Conservation (phyloP, 2,329 filamentous ascomycete genomes). For the Hymenoscyphus fraxineus region DNA sequence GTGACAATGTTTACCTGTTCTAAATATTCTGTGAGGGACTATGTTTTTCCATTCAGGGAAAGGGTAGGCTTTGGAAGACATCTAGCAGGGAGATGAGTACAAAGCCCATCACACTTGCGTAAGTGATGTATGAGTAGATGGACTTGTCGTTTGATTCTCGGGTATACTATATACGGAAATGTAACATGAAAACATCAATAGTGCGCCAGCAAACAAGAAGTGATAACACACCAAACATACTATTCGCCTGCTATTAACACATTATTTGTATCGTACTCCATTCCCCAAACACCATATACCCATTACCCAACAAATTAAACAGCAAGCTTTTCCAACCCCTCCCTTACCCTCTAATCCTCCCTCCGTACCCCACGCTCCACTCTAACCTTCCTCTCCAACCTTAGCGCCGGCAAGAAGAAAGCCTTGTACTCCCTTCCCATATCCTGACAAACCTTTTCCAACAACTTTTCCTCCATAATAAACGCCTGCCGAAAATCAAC, state of each 20-base stretch:
- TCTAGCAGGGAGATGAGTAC: no score
- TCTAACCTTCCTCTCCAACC: conserved; percentile 19
- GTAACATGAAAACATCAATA: no score
- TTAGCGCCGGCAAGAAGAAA: conserved; percentile 27
- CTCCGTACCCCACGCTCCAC: neutral
- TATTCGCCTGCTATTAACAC: neutral
- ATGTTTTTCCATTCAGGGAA: no score
- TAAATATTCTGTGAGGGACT: no score
- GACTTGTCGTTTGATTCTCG: no score
- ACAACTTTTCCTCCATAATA: conserved; percentile 24
- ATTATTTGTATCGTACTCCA: neutral
- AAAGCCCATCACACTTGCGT: no score
- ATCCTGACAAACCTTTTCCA: conserved; percentile 27
- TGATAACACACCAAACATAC: no score
- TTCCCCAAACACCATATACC: neutral
- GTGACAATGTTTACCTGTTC: no score
- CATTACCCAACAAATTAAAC: neutral
- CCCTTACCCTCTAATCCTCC: neutral
- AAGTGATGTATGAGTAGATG: no score
- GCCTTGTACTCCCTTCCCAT: conserved; percentile 22
- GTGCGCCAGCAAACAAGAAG: no score
- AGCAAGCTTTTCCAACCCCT: neutral
- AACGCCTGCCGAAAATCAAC: conserved; percentile 30
- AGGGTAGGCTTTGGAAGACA: no score
- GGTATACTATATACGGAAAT: no score